These are phyloP conservation scores for Penicillium sp. DNA, from an alignment of 2,329 filamentous ascomycete species.

Conservation along the genomic window DNA sequence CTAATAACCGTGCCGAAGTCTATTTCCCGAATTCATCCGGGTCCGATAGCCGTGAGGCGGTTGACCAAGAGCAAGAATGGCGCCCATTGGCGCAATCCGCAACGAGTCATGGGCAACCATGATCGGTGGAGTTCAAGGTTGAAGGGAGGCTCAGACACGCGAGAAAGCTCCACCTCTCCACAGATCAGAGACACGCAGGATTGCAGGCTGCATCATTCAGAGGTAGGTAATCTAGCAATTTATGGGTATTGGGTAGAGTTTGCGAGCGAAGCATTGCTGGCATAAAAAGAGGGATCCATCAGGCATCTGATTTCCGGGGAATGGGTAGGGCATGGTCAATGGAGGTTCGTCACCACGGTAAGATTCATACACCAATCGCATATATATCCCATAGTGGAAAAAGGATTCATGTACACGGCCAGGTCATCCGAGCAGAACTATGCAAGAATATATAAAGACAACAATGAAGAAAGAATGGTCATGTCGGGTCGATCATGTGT, in stretches of 20 bases:
- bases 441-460: constrained; percentile 8
- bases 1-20: not conserved
- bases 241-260: not conserved
- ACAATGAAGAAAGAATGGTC: constrained; percentile 17
- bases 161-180: constrained; percentile 2
- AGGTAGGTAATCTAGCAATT: not conserved
- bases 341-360: not conserved
- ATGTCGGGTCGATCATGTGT: constrained; percentile 21
- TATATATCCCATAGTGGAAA: constrained; percentile 4
- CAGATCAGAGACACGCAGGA: not conserved
- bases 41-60: too few relatives aligned
- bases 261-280: not conserved
- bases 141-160: constrained; percentile 1
- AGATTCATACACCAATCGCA: not conserved
- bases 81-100: not conserved
- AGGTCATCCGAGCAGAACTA: constrained; percentile 13
- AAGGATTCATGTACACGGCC: constrained; percentile 15
- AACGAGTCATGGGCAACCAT: constrained; percentile 6
- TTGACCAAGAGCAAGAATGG: too few relatives aligned
- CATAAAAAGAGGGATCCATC: not conserved
- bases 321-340: too few relatives aligned
- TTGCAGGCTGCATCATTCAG: not conserved
- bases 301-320: too few relatives aligned
- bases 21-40: too few relatives aligned
- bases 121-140: constrained; percentile 3